Evolutionary conservation across 179 eudicot species (phyloP).

Genomic region (Silene noctiflora): DNA sequence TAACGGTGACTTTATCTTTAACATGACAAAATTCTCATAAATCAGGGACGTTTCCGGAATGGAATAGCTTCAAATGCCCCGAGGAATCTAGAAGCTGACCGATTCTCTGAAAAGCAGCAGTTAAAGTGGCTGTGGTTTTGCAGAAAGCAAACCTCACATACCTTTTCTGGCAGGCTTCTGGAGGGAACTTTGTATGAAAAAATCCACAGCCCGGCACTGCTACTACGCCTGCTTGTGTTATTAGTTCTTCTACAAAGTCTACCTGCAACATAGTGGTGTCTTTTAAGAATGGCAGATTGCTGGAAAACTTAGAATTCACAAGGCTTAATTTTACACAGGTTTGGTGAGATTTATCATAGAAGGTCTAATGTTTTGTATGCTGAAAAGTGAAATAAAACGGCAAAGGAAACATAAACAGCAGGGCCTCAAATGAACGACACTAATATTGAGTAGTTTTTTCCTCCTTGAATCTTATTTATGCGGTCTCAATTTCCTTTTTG

Average conservation of each 20-base stretch:
- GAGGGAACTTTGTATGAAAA: constrained; percentile 51
- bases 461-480: too few relatives aligned
- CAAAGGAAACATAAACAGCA: too few relatives aligned
- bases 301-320: background rate
- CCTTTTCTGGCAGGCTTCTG: constrained; percentile 42
- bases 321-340: too few relatives aligned
- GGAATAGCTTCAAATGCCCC: constrained; percentile 55
- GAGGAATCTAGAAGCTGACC: constrained; percentile 44
- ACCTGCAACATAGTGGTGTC: constrained; percentile 36
- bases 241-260: constrained; percentile 70
- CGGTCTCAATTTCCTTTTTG: too few relatives aligned
- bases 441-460: too few relatives aligned
- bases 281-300: background rate
- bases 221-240: constrained; percentile 71
- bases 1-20: background rate
- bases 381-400: too few relatives aligned
- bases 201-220: constrained; percentile 94
- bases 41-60: background rate
- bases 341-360: too few relatives aligned
- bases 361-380: too few relatives aligned
- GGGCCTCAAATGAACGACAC: too few relatives aligned
- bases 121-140: constrained; percentile 64
- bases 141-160: constrained; percentile 88
- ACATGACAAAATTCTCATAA: constrained; percentile 12
- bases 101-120: constrained; percentile 57